phyloP scores from a whole-genome alignment of 495 filamentous ascomycete species.

The Podospora appendiculata region DNA sequence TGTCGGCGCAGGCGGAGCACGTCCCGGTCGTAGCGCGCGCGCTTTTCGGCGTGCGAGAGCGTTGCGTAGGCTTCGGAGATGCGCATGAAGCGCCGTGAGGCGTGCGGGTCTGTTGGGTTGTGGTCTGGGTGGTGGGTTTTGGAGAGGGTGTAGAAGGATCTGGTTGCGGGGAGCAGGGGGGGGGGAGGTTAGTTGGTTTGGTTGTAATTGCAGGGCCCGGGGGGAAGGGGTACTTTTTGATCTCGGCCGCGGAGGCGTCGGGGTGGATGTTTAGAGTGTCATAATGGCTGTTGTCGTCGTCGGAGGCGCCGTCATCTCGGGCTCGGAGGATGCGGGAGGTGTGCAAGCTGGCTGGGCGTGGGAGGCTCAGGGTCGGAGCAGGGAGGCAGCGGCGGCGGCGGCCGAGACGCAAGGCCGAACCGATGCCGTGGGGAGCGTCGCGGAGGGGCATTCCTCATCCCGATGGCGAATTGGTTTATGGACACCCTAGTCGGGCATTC shows the following conservation, averaged over 20 bases:
- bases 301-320: constrained; percentile 17
- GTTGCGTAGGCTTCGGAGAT: constrained; percentile 82
- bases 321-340: constrained; percentile 21
- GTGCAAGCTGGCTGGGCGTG: constrained; percentile 38
- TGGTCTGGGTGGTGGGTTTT: constrained; percentile 91
- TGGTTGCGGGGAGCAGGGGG: constrained; percentile 20
- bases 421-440: constrained; percentile 16
- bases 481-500: too few relatives aligned
- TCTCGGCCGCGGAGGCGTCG: constrained; percentile 62
- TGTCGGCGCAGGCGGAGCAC: constrained; percentile 32
- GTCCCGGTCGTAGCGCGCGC: constrained; percentile 72
- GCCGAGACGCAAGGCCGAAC: constrained; percentile 16
- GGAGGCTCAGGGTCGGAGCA: neutral
- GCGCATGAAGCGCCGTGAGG: constrained; percentile 69
- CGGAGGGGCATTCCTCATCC: constrained; percentile 50
- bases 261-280: constrained; percentile 67
- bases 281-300: constrained; percentile 56
- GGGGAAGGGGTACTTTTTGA: constrained; percentile 61
- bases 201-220: neutral
- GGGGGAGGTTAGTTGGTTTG: neutral
- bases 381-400: neutral
- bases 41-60: constrained; percentile 63
- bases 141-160: constrained; percentile 88
- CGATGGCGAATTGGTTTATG: constrained; percentile 7
- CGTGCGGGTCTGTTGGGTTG: constrained; percentile 67